phyloP scores from a whole-genome alignment of 1,284 basidiomycete genomes.

The Mycena sp. region DNA sequence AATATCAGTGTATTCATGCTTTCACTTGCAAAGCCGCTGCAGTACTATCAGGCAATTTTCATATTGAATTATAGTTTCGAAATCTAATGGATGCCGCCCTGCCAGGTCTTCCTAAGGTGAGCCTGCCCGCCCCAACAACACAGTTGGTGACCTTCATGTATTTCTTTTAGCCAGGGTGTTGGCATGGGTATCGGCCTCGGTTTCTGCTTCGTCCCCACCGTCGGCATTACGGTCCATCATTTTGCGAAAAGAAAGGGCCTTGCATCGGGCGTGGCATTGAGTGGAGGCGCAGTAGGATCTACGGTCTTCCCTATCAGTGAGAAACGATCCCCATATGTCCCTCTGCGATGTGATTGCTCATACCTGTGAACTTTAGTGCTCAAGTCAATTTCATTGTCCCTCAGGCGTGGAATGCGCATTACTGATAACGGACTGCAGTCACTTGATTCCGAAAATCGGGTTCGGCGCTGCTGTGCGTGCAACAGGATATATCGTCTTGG shows the following conservation, averaged over 20 bases:
- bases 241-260: background rate
- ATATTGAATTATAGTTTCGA: no score
- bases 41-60: slow-evolving; percentile 6
- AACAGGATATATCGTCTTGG: no score
- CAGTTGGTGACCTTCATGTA: background rate
- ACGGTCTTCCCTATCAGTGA: slow-evolving; percentile 11
- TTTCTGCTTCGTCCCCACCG: background rate
- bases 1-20: slow-evolving; percentile 6
- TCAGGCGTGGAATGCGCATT: no score
- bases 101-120: slow-evolving; percentile 13
- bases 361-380: background rate
- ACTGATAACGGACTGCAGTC: background rate
- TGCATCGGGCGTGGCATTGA: slow-evolving; percentile 3
- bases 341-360: background rate
- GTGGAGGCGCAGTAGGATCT: background rate
- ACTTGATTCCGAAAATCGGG: slow-evolving; percentile 34
- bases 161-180: background rate
- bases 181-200: slow-evolving; percentile 5
- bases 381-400: background rate
- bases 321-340: background rate
- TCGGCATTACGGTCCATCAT: background rate
- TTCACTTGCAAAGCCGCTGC: background rate
- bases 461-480: no score
- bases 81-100: no score
- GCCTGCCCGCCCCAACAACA: background rate